Percentiles rank a stretch among this genome's conserved stretches.
phyloP scores from a whole-genome alignment of 768 basidiomycete species.

The Macrolepiota fuliginosa region DNA sequence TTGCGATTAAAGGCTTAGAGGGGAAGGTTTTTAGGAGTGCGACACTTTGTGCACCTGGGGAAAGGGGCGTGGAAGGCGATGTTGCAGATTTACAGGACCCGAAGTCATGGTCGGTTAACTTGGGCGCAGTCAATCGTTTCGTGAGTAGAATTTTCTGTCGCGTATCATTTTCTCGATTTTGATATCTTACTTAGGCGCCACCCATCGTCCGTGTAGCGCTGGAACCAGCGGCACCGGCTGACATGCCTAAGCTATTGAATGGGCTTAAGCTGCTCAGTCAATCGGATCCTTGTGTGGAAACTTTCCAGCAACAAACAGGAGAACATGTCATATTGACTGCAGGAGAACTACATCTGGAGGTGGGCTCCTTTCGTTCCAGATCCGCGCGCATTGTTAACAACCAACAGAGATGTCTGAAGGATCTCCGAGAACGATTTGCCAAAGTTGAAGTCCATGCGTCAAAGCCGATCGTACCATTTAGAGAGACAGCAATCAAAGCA shows the following conservation, averaged over 20 bases:
- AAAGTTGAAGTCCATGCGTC: constrained; percentile 91
- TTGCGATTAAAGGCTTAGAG: constrained; percentile 87
- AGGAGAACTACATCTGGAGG: constrained; percentile 95
- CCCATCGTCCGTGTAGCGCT: constrained; percentile 96
- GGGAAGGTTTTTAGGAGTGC: constrained; percentile 90
- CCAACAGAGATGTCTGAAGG: constrained; percentile 86
- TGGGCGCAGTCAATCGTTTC: constrained; percentile 66
- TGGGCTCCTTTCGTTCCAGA: constrained; percentile 26
- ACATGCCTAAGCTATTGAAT: constrained; percentile 85
- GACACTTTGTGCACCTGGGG: constrained; percentile 75
- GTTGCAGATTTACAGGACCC: constrained; percentile 29
- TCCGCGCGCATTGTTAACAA: constrained; percentile 4
- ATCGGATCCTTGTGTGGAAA: constrained; percentile 96
- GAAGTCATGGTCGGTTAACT: constrained; percentile 67
- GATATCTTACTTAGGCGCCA: constrained; percentile 46
- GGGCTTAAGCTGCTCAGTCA: constrained; percentile 90
- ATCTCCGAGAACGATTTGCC: constrained; percentile 94
- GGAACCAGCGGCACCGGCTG: constrained; percentile 77
- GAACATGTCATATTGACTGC: constrained; percentile 97
- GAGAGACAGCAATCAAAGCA: constrained; percentile 88
- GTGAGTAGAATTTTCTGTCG: constrained; percentile 37
- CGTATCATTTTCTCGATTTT: not conserved
- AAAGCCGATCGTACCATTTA: constrained; percentile 95
- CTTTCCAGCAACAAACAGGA: constrained; percentile 94
- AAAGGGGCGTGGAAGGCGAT: constrained; percentile 34